These are phyloP conservation scores for Globisporangium parvum DNA, from an alignment of 352 stramenopile genomes.

Conservation along the genomic window DNA sequence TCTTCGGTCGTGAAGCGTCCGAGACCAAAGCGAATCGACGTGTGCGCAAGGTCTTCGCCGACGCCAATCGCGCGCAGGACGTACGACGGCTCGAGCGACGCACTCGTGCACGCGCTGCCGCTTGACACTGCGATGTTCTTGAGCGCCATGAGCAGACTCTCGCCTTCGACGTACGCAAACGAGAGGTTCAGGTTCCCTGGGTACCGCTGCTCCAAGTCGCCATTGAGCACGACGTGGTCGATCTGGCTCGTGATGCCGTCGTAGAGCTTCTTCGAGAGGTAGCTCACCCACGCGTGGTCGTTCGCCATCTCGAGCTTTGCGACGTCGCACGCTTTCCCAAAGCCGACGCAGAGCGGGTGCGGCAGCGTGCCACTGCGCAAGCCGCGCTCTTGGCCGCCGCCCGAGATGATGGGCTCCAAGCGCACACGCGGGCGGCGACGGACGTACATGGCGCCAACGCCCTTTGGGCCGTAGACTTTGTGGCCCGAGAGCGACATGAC, in stretches of 20 bases:
- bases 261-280: slow-evolving; percentile 94
- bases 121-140: slow-evolving; percentile 99
- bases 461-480: slow-evolving; percentile 99
- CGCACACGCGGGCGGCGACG: slow-evolving; percentile 94
- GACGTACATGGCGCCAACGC: slow-evolving; percentile 97
- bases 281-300: slow-evolving; percentile 92
- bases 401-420: slow-evolving; percentile 96
- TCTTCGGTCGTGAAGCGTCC: slow-evolving; percentile 97
- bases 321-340: slow-evolving; percentile 91
- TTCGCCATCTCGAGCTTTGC: slow-evolving; percentile 94
- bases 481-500: slow-evolving; percentile 97
- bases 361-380: slow-evolving; percentile 90
- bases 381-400: slow-evolving; percentile 97
- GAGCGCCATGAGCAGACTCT: slow-evolving; percentile 98
- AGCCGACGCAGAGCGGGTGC: slow-evolving; percentile 74
- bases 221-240: slow-evolving; percentile 96
- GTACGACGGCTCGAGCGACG: slow-evolving; percentile 96
- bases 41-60: slow-evolving; percentile 98
- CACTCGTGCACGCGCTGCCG: slow-evolving; percentile 14
- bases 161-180: slow-evolving; percentile 99
- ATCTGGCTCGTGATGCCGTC: slow-evolving; percentile 72
- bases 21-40: slow-evolving; percentile 96
- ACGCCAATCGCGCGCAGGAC: slow-evolving; percentile 98
- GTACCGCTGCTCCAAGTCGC: slow-evolving; percentile 91
- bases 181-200: slow-evolving; percentile 98